Conservation (phyloP, 228 moss, liverwort and hornwort species). For the Sphagnum magellanicum region DNA sequence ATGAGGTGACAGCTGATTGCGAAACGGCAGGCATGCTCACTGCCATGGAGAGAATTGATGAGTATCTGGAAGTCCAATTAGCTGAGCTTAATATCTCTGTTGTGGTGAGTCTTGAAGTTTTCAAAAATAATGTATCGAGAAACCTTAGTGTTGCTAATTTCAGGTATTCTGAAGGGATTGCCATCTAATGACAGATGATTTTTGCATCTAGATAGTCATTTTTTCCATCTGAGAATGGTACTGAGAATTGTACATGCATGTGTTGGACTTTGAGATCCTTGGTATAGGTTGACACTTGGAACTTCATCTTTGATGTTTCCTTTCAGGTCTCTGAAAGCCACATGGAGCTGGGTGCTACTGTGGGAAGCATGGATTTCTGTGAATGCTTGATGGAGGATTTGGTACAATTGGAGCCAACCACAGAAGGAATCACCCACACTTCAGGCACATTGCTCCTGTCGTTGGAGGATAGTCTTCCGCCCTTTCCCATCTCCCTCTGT, state of each 20-base stretch:
- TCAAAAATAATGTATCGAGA: not conserved
- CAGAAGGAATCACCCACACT: constrained; percentile 8
- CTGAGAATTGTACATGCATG: too few species aligned
- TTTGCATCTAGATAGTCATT: too few species aligned
- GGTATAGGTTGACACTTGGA: not conserved
- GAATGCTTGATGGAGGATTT: constrained; percentile 31
- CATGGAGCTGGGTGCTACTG: constrained; percentile 55
- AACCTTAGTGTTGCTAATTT: not conserved
- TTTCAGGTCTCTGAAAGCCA: constrained; percentile 69
- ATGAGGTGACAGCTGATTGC: not conserved
- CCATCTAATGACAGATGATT: too few species aligned
- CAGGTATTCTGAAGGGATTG: too few species aligned
- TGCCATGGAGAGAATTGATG: constrained; percentile 18
- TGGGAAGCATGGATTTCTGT: constrained; percentile 63
- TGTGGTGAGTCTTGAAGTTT: constrained; percentile 32
- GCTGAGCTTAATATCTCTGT: constrained; percentile 48
- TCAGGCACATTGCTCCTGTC: constrained; percentile 37
- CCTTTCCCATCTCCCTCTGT: constrained; percentile 53
- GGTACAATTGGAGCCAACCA: constrained; percentile 7
- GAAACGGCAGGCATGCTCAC: constrained; percentile 12
- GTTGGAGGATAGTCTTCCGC: constrained; percentile 55
- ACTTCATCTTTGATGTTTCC: not conserved
- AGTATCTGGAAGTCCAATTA: constrained; percentile 53
- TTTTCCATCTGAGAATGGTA: too few species aligned
- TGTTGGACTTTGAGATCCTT: too few species aligned